Conservation (phyloP, 2,329 filamentous ascomycete genomes). For the Aspergillus fischeri region DNA sequence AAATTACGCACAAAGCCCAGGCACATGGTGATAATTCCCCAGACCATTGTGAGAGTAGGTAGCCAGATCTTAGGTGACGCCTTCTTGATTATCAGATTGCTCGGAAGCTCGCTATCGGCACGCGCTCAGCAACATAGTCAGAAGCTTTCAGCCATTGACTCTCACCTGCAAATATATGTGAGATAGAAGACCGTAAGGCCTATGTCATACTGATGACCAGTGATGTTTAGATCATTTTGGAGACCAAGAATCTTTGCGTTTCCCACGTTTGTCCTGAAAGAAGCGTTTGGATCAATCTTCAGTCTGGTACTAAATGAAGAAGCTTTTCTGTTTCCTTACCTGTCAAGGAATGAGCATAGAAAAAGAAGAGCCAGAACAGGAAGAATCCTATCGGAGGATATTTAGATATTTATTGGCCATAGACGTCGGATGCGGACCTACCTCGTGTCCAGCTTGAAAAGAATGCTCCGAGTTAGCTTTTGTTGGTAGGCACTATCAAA, state of each 20-base stretch:
- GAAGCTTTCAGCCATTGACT: constrained; percentile 1
- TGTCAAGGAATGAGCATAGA: constrained; percentile 60
- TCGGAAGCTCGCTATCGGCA: constrained; percentile 55
- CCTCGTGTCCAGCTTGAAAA: constrained; percentile 55
- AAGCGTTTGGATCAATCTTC: not conserved
- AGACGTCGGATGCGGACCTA: constrained; percentile 15
- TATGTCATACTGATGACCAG: constrained; percentile 59
- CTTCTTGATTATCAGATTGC: constrained; percentile 61
- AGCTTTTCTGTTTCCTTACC: not conserved
- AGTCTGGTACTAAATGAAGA: not conserved
- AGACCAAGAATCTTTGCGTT: constrained; percentile 65
- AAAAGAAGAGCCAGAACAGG: constrained; percentile 62
- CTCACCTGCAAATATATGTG: constrained; percentile 53
- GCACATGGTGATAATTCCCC: constrained; percentile 54
- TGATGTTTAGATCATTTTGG: constrained; percentile 55
- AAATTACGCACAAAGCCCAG: constrained; percentile 36
- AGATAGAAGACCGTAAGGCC: constrained; percentile 64
- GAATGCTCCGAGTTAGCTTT: constrained; percentile 40
- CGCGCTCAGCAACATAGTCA: not conserved
- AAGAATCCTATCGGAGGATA: constrained; percentile 48
- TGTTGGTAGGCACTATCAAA: constrained; percentile 16
- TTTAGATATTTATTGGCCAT: not conserved
- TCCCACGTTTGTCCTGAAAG: constrained; percentile 63
- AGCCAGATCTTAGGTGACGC: constrained; percentile 59
- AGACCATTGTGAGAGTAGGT: constrained; percentile 52